Evolutionary conservation across 2,329 filamentous ascomycete species (phyloP).

Genomic region (Ophiostoma novo-ulmi): DNA sequence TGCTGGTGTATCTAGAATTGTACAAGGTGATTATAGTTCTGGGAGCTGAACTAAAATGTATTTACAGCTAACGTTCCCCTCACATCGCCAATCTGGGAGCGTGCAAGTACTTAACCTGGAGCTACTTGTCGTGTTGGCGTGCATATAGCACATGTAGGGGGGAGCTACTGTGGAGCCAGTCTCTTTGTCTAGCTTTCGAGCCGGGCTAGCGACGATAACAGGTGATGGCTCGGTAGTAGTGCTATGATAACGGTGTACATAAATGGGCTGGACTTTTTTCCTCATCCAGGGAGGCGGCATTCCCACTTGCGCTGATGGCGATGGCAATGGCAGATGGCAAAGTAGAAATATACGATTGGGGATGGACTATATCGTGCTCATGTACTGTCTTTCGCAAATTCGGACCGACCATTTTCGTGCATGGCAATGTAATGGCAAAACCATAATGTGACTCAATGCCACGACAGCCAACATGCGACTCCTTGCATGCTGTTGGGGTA

Average conservation of each 20-base stretch:
- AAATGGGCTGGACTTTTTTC: constrained; percentile 3
- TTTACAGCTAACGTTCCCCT: neutral
- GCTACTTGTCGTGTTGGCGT: neutral
- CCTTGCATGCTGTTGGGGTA: neutral
- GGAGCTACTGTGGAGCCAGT: constrained; percentile 3
- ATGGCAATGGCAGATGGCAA: neutral
- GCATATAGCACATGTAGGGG: neutral
- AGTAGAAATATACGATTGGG: neutral
- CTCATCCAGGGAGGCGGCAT: neutral
- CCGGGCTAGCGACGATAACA: neutral
- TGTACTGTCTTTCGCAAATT: neutral
- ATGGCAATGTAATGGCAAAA: neutral
- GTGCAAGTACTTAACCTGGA: neutral
- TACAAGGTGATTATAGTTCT: too few species aligned
- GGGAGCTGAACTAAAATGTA: neutral
- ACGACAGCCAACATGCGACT: constrained; percentile 9
- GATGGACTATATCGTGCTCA: too few species aligned
- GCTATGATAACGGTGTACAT: neutral
- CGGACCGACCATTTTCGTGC: neutral
- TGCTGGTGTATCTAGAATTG: too few species aligned
- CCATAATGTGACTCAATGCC: constrained; percentile 5
- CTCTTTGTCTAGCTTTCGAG: neutral
- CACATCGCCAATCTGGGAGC: neutral
- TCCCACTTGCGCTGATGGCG: neutral
- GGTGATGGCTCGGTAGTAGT: neutral